Evolutionary conservation across 805 yeast species (phyloP).

Genomic region (Blastobotrys muscicola): DNA sequence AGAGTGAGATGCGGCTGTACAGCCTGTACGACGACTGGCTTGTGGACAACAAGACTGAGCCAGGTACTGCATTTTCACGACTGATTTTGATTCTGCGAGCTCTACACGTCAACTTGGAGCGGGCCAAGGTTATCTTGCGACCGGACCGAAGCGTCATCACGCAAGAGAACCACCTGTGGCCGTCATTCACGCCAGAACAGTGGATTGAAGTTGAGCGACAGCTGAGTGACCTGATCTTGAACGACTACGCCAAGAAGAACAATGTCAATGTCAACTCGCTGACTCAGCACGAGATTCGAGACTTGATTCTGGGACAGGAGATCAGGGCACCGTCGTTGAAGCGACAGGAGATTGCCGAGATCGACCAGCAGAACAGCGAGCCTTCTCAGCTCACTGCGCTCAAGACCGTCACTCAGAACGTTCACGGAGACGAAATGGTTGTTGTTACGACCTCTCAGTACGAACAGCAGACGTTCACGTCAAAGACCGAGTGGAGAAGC

Average conservation of each 20-base stretch:
- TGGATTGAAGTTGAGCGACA: constrained; percentile 88
- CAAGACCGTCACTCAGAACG: constrained; percentile 76
- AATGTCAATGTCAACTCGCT: constrained; percentile 77
- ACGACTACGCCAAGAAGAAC: constrained; percentile 77
- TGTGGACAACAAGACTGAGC: constrained; percentile 40
- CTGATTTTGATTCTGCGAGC: constrained; percentile 76
- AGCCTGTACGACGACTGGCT: constrained; percentile 95
- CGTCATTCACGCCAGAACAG: constrained; percentile 74
- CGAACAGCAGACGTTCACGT: constrained; percentile 74
- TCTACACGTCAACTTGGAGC: constrained; percentile 64
- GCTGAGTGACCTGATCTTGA: constrained; percentile 75
- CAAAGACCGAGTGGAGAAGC: constrained; percentile 85
- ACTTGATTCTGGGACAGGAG: constrained; percentile 88
- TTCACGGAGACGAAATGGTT: constrained; percentile 92
- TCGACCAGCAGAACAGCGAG: constrained; percentile 37
- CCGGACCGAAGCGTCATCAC: constrained; percentile 67
- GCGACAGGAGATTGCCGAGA: constrained; percentile 74
- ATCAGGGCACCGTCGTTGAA: constrained; percentile 81
- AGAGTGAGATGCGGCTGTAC: constrained; percentile 86
- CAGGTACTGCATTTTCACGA: constrained; percentile 91
- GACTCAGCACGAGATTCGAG: constrained; percentile 90
- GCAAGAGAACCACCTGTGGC: constrained; percentile 86
- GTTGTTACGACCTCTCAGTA: constrained; percentile 87
- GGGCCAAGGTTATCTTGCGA: constrained; percentile 61
- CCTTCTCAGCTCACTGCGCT: constrained; percentile 54